Percentiles rank a stretch among this genome's conserved stretches.
Evolutionary conservation across 2,329 filamentous ascomycete species (phyloP).

Genomic region (Ciborinia camelliae): DNA sequence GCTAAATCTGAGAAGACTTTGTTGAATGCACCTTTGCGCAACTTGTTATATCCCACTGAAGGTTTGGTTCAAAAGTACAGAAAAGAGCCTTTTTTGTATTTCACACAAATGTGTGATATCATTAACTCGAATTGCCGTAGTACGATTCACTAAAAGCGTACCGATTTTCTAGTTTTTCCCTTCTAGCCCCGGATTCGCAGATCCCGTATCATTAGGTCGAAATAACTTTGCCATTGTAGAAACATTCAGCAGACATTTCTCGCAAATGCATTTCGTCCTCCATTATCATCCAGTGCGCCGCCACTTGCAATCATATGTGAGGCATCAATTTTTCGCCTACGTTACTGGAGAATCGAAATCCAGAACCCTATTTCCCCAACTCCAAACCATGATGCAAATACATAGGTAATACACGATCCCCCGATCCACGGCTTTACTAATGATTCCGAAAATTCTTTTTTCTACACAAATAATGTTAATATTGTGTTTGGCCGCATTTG

Average conservation of each 20-base stretch:
- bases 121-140: neutral
- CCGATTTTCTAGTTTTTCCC: neutral
- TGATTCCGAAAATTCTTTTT: conserved; percentile 69
- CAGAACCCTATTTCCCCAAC: neutral
- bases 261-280: neutral
- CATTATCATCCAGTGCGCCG: neutral
- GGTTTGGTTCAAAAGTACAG: neutral
- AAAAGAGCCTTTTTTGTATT: neutral
- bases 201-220: neutral
- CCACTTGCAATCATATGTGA: neutral
- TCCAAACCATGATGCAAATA: conserved; percentile 10
- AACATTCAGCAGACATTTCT: neutral
- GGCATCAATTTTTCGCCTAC: conserved; percentile 2
- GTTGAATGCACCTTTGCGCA: neutral
- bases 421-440: conserved; percentile 25
- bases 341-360: neutral
- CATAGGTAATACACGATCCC: conserved; percentile 17
- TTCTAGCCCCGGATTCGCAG: neutral
- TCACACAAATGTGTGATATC: neutral
- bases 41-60: neutral
- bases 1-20: neutral
- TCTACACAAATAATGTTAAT: conserved; percentile 38
- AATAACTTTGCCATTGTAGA: neutral
- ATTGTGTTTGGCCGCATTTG: conserved; percentile 32
- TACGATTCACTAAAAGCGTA: conserved; percentile 8